Conservation (phyloP, 2,329 filamentous ascomycete species). For the Lachnellula hyalina region DNA sequence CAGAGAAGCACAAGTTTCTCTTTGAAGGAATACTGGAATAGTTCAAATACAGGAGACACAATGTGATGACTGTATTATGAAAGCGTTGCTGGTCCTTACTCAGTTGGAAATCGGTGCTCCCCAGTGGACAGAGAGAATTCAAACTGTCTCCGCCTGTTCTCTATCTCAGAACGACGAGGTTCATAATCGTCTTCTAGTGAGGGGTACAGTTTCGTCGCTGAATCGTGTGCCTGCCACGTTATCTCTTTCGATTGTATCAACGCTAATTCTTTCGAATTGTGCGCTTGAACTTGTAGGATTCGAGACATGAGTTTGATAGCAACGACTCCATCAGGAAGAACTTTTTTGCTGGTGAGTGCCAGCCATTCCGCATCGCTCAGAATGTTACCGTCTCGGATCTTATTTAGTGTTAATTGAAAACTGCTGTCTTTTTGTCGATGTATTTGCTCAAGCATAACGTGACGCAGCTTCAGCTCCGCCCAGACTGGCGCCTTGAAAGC, state of each 20-base stretch:
- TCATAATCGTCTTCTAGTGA: neutral
- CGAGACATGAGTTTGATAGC: conserved; percentile 23
- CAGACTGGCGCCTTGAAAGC: conserved; percentile 26
- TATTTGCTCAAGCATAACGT: conserved; percentile 25
- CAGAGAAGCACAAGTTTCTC: too few species aligned
- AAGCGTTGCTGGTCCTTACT: too few species aligned
- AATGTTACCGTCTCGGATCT: conserved; percentile 21
- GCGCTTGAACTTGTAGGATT: conserved; percentile 11
- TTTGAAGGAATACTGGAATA: too few species aligned
- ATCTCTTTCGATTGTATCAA: conserved; percentile 7
- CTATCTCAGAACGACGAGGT: neutral
- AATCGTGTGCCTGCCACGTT: conserved; percentile 17
- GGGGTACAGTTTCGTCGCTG: conserved; percentile 1
- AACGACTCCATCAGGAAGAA: conserved; percentile 8
- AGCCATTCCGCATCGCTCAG: conserved; percentile 21
- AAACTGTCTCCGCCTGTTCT: conserved; percentile 6
- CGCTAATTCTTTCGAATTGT: conserved; percentile 10
- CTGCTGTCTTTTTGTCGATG: conserved; percentile 25
- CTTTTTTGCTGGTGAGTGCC: conserved; percentile 13
- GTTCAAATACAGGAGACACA: too few species aligned
- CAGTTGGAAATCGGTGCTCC: conserved; percentile 16
- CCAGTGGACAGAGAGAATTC: conserved; percentile 5
- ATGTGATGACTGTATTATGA: too few species aligned
- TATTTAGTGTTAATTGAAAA: conserved; percentile 25
- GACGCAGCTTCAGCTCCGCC: conserved; percentile 16